A percentile compares a stretch with the other conserved stretches of the same genome.
Evolutionary conservation across 805 yeast species (phyloP).

Genomic region (Candida suzukii): DNA sequence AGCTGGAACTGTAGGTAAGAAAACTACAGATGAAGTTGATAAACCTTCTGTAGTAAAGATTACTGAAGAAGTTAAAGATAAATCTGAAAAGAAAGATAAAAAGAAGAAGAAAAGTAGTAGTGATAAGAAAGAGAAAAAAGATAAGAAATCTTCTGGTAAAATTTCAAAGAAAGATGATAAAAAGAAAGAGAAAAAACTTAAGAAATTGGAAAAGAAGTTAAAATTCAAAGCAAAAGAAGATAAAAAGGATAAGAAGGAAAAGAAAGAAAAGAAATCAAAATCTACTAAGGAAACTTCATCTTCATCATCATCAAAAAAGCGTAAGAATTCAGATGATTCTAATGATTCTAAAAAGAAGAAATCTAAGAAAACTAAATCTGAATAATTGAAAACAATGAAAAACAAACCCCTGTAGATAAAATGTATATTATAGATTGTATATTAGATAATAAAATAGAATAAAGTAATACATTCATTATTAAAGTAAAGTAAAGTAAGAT

Average conservation of each 20-base stretch:
- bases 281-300: no score
- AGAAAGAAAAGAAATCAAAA: constrained; percentile 9
- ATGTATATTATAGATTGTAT: no score
- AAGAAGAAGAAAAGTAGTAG: constrained; percentile 13
- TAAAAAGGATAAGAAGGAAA: constrained; percentile 12
- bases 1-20: constrained; percentile 59
- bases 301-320: neutral
- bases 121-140: constrained; percentile 12
- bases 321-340: neutral
- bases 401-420: neutral
- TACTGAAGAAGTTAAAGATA: constrained; percentile 17
- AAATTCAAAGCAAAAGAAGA: constrained; percentile 13
- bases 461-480: no score
- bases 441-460: no score
- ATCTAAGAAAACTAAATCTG: constrained; percentile 1
- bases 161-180: no score
- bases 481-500: no score
- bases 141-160: no score
- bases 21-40: constrained; percentile 4
- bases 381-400: constrained; percentile 1
- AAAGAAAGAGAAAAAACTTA: constrained; percentile 13
- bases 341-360: constrained; percentile 2
- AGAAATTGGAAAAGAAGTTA: constrained; percentile 15
- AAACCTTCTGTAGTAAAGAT: constrained; percentile 6
- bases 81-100: constrained; percentile 17